Base-by-base conservation (phyloP, 768 basidiomycete species). In the Lentinula detonsa region DNA sequence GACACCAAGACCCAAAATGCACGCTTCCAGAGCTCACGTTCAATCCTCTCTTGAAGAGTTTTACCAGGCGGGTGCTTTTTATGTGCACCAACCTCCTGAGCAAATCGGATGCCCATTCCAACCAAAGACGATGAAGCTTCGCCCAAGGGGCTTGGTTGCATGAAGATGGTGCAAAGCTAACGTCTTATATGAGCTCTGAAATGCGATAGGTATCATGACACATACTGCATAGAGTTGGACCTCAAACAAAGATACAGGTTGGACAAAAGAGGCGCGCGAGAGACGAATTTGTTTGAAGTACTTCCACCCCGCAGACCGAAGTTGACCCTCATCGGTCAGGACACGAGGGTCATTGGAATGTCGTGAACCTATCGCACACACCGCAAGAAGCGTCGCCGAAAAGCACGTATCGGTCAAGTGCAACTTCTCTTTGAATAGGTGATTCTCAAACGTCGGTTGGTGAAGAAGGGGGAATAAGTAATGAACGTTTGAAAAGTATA, bases 11-110 rank as follows among this genome's bases (percentile, higher is more conserved):
- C 72, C 81, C 80, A 84, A 61, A 80, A 84, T 18, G 75, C 78
- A 23, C 82, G 72, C 62, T 85, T 87, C 77, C 83, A 86, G 33
- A 85, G 70, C 65, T 91, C 87, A 49, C 80, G 75, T 62, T 89
- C 85, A 3, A 75, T 62, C 1, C 70, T 65, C 31, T 57, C 40
- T 63, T 43, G 76, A 74, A 1, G 70, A 72, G 10, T 67, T 65
- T 35, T 54, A 63, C 34, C 31, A 63, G 63, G 63, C 72, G 71
- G 54, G 67, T 70, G 74, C 75, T 61, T 73, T 65, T 79, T 71
- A 64, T 86, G 83, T 0, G 79, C 78, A 3, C 87, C 81, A 2
- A 85, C 77, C 62, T 88, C 86, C 65, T 87, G 82, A 0, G 82
- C 81, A 7, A 79, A 72, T 5, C 86, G 79, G 15, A 88, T 73